Evolutionary conservation across 1,139 yeast species (phyloP), one percentile per base, ranked within the genome.

Genomic region (Meyerozyma elateridarum): DNA sequence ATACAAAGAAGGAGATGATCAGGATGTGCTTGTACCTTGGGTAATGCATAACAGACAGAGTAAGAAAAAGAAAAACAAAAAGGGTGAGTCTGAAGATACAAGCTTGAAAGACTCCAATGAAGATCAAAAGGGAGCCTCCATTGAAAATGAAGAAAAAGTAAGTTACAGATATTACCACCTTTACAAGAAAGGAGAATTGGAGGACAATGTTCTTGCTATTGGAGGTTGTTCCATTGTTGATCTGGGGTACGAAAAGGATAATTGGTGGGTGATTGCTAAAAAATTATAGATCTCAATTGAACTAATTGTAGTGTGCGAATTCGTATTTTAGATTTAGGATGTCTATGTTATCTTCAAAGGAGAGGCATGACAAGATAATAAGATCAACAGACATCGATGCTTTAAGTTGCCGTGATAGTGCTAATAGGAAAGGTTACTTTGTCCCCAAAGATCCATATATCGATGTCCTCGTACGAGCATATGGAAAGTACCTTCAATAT

Each of bases 11-110:
- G 94, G 93, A 3, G 89, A 83, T 74, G 88, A 85, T 32, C 98
- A 87, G 53, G 98, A 91, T 51, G 82, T 91, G 2, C 61, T 93
- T 49, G 95, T 91, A 12, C 98, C 98, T 1, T 91, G 98, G 98
- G 96, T 88, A 1, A 56, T 79, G 24, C 76, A 76, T 43, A 65
- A 62, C 37, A 66, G 62, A 37, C 58, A 56, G 30, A 52, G 55
- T 25, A 58, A 65, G 39, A 57, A 42, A 36, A 36, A 35, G 13
- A 54, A 45, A 35, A 48, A 46, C 24, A 48, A 44, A 36, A 2
- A 13, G 12, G n/a, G 8, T 25, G 17, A 19, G 15, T 11, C 29
- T 19, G 21, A 20, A 22, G 8, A 22, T n/a, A n/a, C 16, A 22
- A n/a, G 12, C 26, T 16, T 8, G 34, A 30, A 30, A 22, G 37